Conservation (phyloP, 768 basidiomycete genomes). For the Mycena epipterygia region DNA sequence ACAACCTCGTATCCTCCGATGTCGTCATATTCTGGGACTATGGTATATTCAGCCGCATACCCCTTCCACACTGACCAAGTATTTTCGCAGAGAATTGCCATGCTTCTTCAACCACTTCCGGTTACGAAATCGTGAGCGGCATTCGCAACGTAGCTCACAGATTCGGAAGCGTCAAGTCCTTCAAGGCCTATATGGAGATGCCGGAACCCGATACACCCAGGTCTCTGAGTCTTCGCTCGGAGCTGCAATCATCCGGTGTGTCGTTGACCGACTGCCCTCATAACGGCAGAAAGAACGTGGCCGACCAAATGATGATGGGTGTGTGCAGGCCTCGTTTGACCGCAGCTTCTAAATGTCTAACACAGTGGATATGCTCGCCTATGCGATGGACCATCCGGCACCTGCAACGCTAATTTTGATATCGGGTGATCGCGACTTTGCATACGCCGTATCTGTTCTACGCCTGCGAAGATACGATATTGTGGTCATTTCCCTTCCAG, state of each 20-base stretch:
- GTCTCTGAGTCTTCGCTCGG: conserved; percentile 54
- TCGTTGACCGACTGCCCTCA: conserved; percentile 56
- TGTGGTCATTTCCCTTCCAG: conserved; percentile 59
- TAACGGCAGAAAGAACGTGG: conserved; percentile 54
- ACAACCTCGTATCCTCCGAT: conserved; percentile 27
- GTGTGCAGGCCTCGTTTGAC: conserved; percentile 38
- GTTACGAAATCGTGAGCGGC: conserved; percentile 60
- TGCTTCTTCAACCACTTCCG: conserved; percentile 49
- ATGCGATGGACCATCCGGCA: conserved; percentile 71
- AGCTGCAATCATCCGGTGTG: conserved; percentile 64
- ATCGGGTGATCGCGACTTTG: conserved; percentile 76
- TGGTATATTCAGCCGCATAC: conserved; percentile 37
- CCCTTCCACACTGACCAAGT: neutral
- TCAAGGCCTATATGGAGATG: conserved; percentile 70
- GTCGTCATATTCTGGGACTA: conserved; percentile 64
- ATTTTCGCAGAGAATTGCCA: conserved; percentile 57
- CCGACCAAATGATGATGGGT: conserved; percentile 67
- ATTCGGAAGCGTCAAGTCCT: conserved; percentile 64
- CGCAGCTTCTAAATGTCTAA: neutral
- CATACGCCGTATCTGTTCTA: conserved; percentile 71
- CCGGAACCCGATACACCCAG: conserved; percentile 51
- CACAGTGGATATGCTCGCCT: conserved; percentile 76
- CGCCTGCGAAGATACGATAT: conserved; percentile 67
- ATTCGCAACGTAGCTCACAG: conserved; percentile 62
- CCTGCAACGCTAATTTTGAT: conserved; percentile 73